Evolutionary conservation across 2,329 filamentous ascomycete genomes (phyloP).

Genomic region (Neonectria ditissima): DNA sequence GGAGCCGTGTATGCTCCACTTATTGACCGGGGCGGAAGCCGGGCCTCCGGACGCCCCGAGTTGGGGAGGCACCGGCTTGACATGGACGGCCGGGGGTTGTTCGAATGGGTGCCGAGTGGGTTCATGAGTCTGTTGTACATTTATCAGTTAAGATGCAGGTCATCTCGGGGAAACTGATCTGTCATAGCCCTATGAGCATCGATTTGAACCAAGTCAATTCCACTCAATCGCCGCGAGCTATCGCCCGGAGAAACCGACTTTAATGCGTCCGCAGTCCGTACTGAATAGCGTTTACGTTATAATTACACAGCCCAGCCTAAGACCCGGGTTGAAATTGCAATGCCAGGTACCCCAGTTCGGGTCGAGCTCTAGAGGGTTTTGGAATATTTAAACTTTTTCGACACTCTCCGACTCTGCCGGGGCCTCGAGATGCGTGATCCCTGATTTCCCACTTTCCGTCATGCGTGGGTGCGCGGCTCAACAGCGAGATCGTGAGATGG

Average conservation of each 20-base stretch:
- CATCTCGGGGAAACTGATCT: neutral
- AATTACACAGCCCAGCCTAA: neutral
- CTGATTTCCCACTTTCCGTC: neutral
- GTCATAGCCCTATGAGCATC: neutral
- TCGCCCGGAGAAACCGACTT: neutral
- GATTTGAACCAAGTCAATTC: neutral
- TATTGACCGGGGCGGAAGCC: neutral
- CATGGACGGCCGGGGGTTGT: neutral
- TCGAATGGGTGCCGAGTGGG: neutral
- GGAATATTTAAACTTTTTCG: constrained; percentile 1
- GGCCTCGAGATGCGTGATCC: neutral
- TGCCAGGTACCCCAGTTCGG: neutral
- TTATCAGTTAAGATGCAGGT: too few species aligned
- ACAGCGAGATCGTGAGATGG: neutral
- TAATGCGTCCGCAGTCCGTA: neutral
- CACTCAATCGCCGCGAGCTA: neutral
- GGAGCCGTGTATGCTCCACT: neutral
- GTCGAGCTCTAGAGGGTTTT: neutral
- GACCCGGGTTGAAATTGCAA: constrained; percentile 1
- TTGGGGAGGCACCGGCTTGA: neutral
- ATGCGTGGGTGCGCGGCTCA: neutral
- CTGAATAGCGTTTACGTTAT: neutral
- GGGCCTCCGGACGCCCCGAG: neutral
- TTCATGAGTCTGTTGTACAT: neutral
- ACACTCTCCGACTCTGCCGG: neutral